Percentiles rank a stretch among this genome's conserved stretches.
Conservation (phyloP, 768 basidiomycete species). For the Albatrellus ellisii region DNA sequence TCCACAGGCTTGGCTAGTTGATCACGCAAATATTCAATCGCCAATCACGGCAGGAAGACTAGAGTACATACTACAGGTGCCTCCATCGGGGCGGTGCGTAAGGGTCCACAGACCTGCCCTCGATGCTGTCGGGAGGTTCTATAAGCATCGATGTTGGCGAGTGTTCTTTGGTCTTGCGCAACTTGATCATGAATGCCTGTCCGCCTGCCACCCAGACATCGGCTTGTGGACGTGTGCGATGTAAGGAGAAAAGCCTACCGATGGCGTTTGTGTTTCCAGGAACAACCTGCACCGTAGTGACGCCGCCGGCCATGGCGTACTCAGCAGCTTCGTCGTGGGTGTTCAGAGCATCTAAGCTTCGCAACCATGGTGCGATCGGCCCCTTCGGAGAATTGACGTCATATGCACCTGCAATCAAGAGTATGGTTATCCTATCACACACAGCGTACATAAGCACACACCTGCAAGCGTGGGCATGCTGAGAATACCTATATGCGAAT, state of each 20-base stretch:
- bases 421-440: neutral
- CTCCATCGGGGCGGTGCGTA: slow-evolving; percentile 49
- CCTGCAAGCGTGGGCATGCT: slow-evolving; percentile 41
- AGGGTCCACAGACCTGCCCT: slow-evolving; percentile 27
- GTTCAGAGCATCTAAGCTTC: slow-evolving; percentile 75
- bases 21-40: neutral
- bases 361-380: slow-evolving; percentile 63
- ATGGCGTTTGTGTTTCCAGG: slow-evolving; percentile 71
- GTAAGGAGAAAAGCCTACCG: slow-evolving; percentile 29
- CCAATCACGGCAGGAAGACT: neutral
- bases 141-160: slow-evolving; percentile 74
- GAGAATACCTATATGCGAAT: slow-evolving; percentile 65
- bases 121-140: slow-evolving; percentile 63
- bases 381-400: slow-evolving; percentile 59
- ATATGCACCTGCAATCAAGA: slow-evolving; percentile 24
- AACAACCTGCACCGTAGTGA: slow-evolving; percentile 73
- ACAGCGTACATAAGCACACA: slow-evolving; percentile 17
- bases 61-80: slow-evolving; percentile 54
- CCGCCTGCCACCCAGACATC: slow-evolving; percentile 38
- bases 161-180: slow-evolving; percentile 63
- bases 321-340: slow-evolving; percentile 70
- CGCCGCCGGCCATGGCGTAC: slow-evolving; percentile 74
- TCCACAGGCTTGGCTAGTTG: slow-evolving; percentile 21
- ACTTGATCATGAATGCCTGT: slow-evolving; percentile 79
- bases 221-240: slow-evolving; percentile 8